Evolutionary conservation across 139 green algal species (phyloP).

Genomic region (Volvox reticuliferus): DNA sequence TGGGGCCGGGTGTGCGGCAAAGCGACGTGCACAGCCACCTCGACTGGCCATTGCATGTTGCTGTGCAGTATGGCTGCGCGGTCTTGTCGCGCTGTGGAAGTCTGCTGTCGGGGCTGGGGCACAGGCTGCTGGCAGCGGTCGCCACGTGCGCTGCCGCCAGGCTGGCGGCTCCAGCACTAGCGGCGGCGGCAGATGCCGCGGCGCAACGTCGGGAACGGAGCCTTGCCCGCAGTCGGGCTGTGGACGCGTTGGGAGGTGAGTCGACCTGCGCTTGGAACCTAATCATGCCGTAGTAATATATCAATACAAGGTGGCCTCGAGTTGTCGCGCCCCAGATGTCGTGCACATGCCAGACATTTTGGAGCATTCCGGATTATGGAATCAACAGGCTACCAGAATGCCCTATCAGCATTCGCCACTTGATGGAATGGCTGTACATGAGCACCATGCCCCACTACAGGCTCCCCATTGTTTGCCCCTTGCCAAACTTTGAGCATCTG

Average conservation of each 20-base stretch:
- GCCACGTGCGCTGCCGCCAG: constrained; percentile 28
- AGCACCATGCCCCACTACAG: no score
- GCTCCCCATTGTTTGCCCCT: no score
- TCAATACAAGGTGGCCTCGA: no score
- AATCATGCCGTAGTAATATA: no score
- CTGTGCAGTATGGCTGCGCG: constrained; percentile 33
- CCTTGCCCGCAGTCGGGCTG: constrained; percentile 9
- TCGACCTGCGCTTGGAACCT: not conserved
- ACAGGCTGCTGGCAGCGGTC: constrained; percentile 52
- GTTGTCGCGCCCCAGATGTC: no score
- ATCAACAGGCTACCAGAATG: no score
- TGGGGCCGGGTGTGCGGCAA: not conserved
- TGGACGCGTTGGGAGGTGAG: constrained; percentile 39
- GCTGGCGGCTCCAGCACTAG: constrained; percentile 42
- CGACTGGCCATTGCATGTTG: constrained; percentile 14
- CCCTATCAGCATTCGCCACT: no score
- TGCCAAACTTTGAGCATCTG: no score
- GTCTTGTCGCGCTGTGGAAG: constrained; percentile 32
- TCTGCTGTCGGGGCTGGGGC: constrained; percentile 60
- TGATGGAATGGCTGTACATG: no score
- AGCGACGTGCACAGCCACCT: not conserved
- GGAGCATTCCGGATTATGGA: no score
- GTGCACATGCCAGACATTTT: no score
- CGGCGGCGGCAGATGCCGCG: constrained; percentile 34
- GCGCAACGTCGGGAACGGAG: constrained; percentile 27